Evolutionary conservation across 345 rosid genomes (phyloP).

Genomic region (Eutrema heterophyllum): DNA sequence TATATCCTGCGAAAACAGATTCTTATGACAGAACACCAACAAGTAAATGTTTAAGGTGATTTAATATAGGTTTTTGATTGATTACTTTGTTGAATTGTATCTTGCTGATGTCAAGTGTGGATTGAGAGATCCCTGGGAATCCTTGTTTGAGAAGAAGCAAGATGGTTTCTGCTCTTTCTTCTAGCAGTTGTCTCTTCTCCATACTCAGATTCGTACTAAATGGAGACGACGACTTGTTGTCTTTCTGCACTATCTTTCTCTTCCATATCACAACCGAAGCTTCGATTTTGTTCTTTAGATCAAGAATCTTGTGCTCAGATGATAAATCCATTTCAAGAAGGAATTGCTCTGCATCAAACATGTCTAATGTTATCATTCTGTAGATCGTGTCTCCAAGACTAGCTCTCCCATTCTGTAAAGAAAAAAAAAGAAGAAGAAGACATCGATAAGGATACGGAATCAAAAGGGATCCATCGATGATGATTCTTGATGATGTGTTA

Average conservation of each 20-base stretch:
- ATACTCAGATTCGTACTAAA: conserved; percentile 74
- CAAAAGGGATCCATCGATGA: neutral
- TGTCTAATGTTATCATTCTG: conserved; percentile 57
- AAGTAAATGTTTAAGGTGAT: neutral
- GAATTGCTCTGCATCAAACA: conserved; percentile 71
- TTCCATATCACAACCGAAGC: conserved; percentile 89
- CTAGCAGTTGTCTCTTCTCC: conserved; percentile 77
- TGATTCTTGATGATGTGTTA: neutral
- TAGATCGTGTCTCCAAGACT: conserved; percentile 78
- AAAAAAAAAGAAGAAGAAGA: neutral
- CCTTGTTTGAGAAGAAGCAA: conserved; percentile 57
- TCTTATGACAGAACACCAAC: neutral
- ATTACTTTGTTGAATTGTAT: conserved; percentile 68
- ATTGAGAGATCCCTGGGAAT: conserved; percentile 77
- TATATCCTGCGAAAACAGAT: conserved; percentile 48
- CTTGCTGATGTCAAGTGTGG: conserved; percentile 75
- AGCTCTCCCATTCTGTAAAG: conserved; percentile 61
- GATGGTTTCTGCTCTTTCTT: conserved; percentile 80
- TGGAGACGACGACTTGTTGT: conserved; percentile 46
- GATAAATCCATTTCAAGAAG: conserved; percentile 64
- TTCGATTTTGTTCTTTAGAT: conserved; percentile 82
- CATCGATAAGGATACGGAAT: neutral
- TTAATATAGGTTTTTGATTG: neutral
- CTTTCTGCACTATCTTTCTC: conserved; percentile 76
- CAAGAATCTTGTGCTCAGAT: conserved; percentile 73